Base-by-base conservation (phyloP, 805 yeast genomes). In the Hanseniaspora mollemarum region DNA sequence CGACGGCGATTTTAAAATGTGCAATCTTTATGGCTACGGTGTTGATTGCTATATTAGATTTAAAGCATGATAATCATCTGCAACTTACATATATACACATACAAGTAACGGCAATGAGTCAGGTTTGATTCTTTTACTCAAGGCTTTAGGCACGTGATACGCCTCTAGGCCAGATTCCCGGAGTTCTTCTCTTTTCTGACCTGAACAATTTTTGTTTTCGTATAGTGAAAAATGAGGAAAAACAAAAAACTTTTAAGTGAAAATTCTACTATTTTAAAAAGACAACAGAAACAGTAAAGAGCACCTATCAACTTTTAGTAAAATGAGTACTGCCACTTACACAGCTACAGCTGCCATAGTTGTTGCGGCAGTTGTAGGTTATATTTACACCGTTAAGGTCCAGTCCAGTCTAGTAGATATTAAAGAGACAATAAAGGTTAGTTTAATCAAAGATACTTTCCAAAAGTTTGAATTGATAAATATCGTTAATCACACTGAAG, bases 381-480 rank as follows among this genome's bases (percentile, higher is more conserved):
- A 53, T 15, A 55, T 51, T 13, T 48, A 53, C 19, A 37, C 55
- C 36, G 36, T 56, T 24, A 51, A 28, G 83, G 81, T n/a, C 15
- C 12, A 21, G 21, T 21, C 21, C 22, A 21, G n/a, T 24, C 42
- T 36, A 24, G 43, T 29, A 12, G 22, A 26, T 12, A 21, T 22
- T 13, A 24, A 25, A n/a, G 12, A 24, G 10, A 21, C 19, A 2
- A 5, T 25, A 5, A 16, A 16, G 15, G 26, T 29, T 13, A 48
- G 45, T 12, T 73, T 88, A 58, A 73, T 74, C 56, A 76, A 81
- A 37, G 81, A 77, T 55, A 72, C 74, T 49, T 87, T 81, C 70
- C 80, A 78, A 63, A 76, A 81, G 60, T 88, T 87, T 72, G 90
- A 90, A 54, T 71, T 88, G 62, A 76, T 82, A 58, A 77, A 80